Evolutionary conservation across 2,329 filamentous ascomycete species (phyloP), one percentile per base, ranked within the genome.

Genomic region (Hypoxylon sp.): DNA sequence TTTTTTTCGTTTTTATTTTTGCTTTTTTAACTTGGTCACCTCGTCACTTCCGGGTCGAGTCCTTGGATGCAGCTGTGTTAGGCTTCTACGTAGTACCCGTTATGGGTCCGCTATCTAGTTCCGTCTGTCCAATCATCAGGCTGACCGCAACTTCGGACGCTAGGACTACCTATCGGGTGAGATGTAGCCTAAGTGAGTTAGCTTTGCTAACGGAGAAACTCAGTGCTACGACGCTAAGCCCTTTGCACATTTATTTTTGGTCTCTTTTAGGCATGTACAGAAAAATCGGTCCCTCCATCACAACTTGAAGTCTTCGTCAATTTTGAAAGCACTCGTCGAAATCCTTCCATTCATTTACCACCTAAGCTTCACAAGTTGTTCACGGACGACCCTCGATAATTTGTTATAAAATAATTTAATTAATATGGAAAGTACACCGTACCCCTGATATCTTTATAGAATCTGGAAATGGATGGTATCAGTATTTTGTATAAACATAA

Each of bases 61-160:
- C 39, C 35, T 8, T 26, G 19, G 19, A 22, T 14, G 5, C 42
- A 31, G 29, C 42, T 19, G 14, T 29, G 22, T n/a, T 29, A n/a
- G 31, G 31, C 39, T 51, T 46, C 6, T 31, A 24, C 10, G 48
- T 61, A 42, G 55, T 35, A 51, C 29, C 57, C 51, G 50, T 35
- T 31, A 35, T 53, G 57, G 66, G 33, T 59, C 47, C 59, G 51
- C 65, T 65, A 65, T 53, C 48, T 53, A 47, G 59, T 58, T 13
- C 14, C 19, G 22, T 29, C 44, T 26, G 17, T 31, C 65, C 59
- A 71, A 66, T 68, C 31, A 63, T 17, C 17, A 17, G 37, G 10
- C 19, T 26, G 37, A 42, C 39, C 39, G 39, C 39, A 44, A 44
- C 39, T 44, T 44, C 39, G 39, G 39, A 44, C 39, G 17, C 39